Conservation (phyloP, 345 rosid species). For the Heritiera fomes region DNA sequence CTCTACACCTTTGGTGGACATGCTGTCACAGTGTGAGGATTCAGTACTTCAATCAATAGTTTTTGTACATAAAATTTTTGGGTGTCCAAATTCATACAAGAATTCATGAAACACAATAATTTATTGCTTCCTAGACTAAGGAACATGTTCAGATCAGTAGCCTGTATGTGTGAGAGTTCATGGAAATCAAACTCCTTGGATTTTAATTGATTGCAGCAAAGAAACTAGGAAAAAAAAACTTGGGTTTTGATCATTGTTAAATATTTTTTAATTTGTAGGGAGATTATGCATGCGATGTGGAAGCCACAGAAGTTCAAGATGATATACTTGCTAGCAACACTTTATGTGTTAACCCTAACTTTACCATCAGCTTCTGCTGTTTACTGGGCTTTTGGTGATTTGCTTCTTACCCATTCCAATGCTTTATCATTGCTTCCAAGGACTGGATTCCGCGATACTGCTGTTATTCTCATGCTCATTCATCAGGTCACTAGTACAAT, state of each 20-base stretch:
- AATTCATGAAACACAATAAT: neutral
- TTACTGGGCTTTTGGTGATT: conserved; percentile 97
- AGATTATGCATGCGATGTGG: conserved; percentile 99
- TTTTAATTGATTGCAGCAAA: neutral
- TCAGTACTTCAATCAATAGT: neutral
- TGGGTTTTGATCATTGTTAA: neutral
- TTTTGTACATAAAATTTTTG: neutral
- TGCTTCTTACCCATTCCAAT: conserved; percentile 82
- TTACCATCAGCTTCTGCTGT: conserved; percentile 96
- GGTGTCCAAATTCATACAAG: neutral
- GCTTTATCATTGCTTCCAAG: conserved; percentile 87
- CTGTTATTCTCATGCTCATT: conserved; percentile 92
- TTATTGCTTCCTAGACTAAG: neutral
- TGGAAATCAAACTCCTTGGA: neutral
- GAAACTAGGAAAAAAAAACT: neutral
- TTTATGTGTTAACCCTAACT: conserved; percentile 86
- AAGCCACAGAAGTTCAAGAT: conserved; percentile 97
- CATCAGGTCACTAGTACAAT: conserved; percentile 56
- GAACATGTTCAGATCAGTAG: neutral
- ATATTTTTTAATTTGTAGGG: conserved; percentile 42
- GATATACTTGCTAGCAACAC: conserved; percentile 80
- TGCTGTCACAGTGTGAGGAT: conserved; percentile 94
- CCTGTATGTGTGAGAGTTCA: neutral
- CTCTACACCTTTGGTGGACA: conserved; percentile 99
- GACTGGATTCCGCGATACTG: conserved; percentile 69